Evolutionary conservation across 169 alveolate genomes (phyloP).

Genomic region (Eimeria tenella): DNA sequence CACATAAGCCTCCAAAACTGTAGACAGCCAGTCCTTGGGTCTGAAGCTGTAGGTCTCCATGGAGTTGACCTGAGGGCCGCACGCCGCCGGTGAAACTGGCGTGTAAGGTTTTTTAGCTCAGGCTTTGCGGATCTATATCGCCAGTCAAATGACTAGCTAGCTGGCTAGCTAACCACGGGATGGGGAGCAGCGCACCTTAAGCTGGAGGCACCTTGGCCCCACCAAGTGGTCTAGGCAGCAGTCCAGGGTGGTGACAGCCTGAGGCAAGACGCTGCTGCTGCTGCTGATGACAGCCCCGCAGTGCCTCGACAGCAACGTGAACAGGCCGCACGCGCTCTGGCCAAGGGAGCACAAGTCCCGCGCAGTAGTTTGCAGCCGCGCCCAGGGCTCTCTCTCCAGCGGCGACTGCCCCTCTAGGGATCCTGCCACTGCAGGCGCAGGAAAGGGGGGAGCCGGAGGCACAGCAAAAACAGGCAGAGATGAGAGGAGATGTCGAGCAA

Average conservation of each 20-base stretch:
- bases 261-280: conserved; percentile 75
- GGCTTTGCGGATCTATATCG: neutral
- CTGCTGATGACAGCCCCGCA: conserved; percentile 79
- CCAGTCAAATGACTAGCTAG: neutral
- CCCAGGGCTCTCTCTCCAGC: conserved; percentile 72
- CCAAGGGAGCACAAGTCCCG: conserved; percentile 70
- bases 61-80: conserved; percentile 85
- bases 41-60: conserved; percentile 90
- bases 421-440: conserved; percentile 9
- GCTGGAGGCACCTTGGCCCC: conserved; percentile 91
- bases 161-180: neutral
- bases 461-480: conserved; percentile 10
- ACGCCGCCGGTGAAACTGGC: neutral
- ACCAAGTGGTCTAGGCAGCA: conserved; percentile 92
- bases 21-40: conserved; percentile 86
- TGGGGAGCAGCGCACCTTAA: conserved; percentile 81
- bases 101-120: neutral
- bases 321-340: conserved; percentile 82
- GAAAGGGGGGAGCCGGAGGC: too few species aligned
- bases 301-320: conserved; percentile 85
- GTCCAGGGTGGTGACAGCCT: conserved; percentile 91
- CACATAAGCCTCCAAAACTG: conserved; percentile 80
- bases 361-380: conserved; percentile 62
- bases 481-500: neutral
- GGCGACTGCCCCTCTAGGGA: conserved; percentile 62